These are phyloP conservation scores for Volvox africanus DNA, from an alignment of 139 green algal species.

Conservation along the genomic window DNA sequence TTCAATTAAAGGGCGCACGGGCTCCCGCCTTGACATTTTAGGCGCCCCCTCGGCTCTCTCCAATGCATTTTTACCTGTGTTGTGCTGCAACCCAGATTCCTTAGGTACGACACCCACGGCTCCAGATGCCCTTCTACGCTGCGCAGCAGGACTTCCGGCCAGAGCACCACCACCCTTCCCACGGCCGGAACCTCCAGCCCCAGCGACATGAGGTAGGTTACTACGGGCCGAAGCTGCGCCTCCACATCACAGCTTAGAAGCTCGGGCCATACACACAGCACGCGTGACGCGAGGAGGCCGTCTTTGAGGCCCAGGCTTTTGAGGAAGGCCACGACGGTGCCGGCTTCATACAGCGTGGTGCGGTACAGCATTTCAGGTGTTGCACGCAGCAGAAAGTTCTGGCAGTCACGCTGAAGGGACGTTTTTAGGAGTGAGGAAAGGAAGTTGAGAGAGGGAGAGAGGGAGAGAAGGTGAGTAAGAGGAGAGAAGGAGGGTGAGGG, in stretches of 20 bases:
- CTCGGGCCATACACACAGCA: slow-evolving; percentile 55
- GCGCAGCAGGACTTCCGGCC: slow-evolving; percentile 59
- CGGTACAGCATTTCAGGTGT: slow-evolving; percentile 23
- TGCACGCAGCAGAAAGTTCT: slow-evolving; percentile 57
- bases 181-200: slow-evolving; percentile 58
- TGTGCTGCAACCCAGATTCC: slow-evolving; percentile 51
- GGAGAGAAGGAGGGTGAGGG: not conserved
- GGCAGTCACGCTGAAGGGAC: slow-evolving; percentile 27
- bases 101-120: slow-evolving; percentile 51
- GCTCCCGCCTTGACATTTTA: too few relatives aligned
- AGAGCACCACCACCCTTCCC: slow-evolving; percentile 41
- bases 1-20: too few relatives aligned
- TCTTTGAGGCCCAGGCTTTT: slow-evolving; percentile 58
- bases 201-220: slow-evolving; percentile 53
- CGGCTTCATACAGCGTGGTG: slow-evolving; percentile 53
- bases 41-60: not conserved
- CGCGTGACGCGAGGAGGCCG: slow-evolving; percentile 51
- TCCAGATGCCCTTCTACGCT: slow-evolving; percentile 42
- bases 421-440: not conserved
- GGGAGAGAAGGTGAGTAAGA: not conserved
- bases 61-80: not conserved
- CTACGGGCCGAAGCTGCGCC: slow-evolving; percentile 54
- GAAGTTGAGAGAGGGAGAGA: not conserved
- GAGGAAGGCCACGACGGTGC: slow-evolving; percentile 44
- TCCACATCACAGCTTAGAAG: slow-evolving; percentile 54